These are phyloP conservation scores for Ophiostoma sp. DNA, from an alignment of 2,329 filamentous ascomycete genomes.

Conservation along the genomic window DNA sequence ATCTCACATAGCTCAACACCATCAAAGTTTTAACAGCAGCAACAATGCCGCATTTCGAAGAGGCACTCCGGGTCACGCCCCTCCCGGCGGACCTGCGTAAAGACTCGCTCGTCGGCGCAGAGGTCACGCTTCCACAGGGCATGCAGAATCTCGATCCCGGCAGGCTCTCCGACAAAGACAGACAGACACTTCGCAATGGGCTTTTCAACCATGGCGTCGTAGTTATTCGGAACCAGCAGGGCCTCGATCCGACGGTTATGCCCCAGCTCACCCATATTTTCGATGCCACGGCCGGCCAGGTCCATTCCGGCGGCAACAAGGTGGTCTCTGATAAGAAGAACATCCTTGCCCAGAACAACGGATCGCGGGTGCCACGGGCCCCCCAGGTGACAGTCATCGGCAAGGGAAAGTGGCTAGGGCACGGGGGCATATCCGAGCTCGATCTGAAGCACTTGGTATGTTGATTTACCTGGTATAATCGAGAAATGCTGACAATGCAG, in stretches of 20 bases:
- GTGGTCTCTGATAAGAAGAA: constrained; percentile 6
- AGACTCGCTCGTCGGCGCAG: background rate
- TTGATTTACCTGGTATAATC: background rate
- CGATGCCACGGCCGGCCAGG: background rate
- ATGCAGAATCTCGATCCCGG: constrained; percentile 5
- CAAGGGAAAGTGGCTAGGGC: constrained; percentile 3
- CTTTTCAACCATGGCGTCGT: background rate
- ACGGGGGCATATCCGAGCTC: constrained; percentile 1
- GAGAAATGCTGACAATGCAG: background rate
- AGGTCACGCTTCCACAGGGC: background rate
- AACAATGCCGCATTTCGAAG: constrained; percentile 8
- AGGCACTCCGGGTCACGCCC: background rate
- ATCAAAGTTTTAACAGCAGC: background rate
- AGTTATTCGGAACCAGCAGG: background rate
- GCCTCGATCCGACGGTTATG: background rate
- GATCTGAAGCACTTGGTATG: constrained; percentile 4
- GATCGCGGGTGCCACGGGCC: background rate
- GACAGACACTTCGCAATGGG: background rate
- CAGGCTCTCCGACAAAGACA: background rate
- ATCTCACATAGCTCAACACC: background rate
- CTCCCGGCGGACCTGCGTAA: background rate
- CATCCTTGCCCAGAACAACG: constrained; percentile 9
- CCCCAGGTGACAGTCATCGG: constrained; percentile 1
- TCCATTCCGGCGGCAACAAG: constrained; percentile 7
- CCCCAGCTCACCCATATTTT: background rate